phyloP scores from a whole-genome alignment of 2,329 filamentous ascomycete genomes.

The Penicillium decumbens region DNA sequence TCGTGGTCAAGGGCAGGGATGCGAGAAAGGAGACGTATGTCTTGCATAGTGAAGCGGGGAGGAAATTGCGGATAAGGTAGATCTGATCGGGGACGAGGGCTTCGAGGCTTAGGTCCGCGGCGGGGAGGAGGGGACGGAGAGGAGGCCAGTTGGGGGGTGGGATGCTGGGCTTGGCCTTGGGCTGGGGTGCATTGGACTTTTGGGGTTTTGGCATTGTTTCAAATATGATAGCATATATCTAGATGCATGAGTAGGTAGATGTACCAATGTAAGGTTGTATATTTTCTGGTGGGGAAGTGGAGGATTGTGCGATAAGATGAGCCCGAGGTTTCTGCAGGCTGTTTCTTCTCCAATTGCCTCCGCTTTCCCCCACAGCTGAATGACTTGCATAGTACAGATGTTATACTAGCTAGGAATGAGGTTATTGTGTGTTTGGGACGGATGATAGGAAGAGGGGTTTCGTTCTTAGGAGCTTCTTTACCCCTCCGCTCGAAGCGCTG shows the following conservation, averaged over 20 bases:
- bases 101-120: conserved; percentile 59
- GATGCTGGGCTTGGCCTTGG: conserved; percentile 11
- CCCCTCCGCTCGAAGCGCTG: not conserved
- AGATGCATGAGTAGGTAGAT: not conserved
- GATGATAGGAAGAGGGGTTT: not conserved
- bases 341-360: conserved; percentile 2
- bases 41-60: conserved; percentile 68
- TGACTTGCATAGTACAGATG: not conserved
- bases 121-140: conserved; percentile 64
- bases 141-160: conserved; percentile 62
- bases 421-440: not conserved
- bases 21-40: conserved; percentile 70
- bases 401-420: not conserved
- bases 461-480: not conserved
- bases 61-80: conserved; percentile 67
- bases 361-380: conserved; percentile 18
- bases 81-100: conserved; percentile 62
- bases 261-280: not conserved
- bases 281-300: not conserved
- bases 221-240: not conserved
- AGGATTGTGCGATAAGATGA: conserved; percentile 1
- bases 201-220: conserved; percentile 11
- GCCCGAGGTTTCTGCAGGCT: not conserved
- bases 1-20: conserved; percentile 68
- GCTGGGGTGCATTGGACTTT: not conserved